A percentile compares a stretch with the other conserved stretches of the same genome.
Evolutionary conservation across 768 basidiomycete genomes (phyloP).

Genomic region (Suillus subaureus): DNA sequence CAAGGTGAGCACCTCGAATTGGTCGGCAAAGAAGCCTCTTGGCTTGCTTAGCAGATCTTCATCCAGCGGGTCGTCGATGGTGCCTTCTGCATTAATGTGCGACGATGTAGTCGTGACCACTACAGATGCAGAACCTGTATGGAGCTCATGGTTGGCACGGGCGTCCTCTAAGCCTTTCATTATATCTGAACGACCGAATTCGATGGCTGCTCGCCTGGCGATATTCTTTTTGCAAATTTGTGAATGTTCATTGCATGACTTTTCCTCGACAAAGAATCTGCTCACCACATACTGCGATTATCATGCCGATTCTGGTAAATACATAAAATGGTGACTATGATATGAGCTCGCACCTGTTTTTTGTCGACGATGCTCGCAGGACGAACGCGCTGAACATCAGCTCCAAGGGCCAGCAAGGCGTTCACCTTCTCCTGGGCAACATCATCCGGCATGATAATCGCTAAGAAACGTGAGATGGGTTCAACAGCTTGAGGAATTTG

Average conservation of each 20-base stretch:
- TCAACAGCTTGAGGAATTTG: conserved; percentile 11
- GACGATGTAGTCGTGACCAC: conserved; percentile 55
- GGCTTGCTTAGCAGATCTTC: conserved; percentile 53
- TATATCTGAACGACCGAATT: conserved; percentile 59
- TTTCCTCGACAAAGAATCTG: conserved; percentile 16
- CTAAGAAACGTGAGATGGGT: conserved; percentile 37
- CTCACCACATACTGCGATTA: conserved; percentile 63
- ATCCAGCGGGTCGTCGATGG: conserved; percentile 36
- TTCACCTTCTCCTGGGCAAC: conserved; percentile 91
- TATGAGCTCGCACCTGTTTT: conserved; percentile 66
- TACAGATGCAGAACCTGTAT: conserved; percentile 49
- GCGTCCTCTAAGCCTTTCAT: conserved; percentile 14
- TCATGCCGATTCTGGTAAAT: conserved; percentile 1
- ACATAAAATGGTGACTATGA: conserved; percentile 8
- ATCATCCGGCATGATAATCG: conserved; percentile 90
- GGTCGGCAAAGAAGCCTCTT: conserved; percentile 92
- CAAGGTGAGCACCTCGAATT: conserved; percentile 69
- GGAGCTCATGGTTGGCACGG: conserved; percentile 34
- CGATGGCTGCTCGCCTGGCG: conserved; percentile 74
- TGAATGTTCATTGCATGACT: not conserved
- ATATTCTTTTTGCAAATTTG: conserved; percentile 63
- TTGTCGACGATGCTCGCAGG: conserved; percentile 97
- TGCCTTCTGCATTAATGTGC: conserved; percentile 38
- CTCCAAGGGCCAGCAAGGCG: conserved; percentile 81
- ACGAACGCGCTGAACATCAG: conserved; percentile 86